phyloP scores from a whole-genome alignment of 2,329 filamentous ascomycete species.

The Stylonectria norvegica region DNA sequence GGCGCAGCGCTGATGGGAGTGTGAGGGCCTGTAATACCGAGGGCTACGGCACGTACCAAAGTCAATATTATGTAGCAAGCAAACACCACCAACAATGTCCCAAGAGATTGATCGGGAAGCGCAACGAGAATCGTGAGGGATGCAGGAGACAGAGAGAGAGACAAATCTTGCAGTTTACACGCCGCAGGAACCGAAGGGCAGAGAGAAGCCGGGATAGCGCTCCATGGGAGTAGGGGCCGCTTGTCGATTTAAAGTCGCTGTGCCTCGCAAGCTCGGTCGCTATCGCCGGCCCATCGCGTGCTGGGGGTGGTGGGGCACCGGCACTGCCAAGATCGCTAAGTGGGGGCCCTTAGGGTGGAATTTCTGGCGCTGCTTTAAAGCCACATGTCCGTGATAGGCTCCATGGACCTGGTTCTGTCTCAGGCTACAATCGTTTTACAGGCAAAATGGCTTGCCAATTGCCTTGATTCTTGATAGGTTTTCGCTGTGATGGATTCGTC shows the following conservation, averaged over 20 bases:
- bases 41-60: no score
- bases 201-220: not conserved
- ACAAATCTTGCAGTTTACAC: no score
- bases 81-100: no score
- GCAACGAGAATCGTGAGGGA: no score
- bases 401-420: no score
- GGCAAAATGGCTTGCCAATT: no score
- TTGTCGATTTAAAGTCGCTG: conserved; percentile 10
- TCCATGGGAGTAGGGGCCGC: conserved; percentile 2
- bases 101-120: no score
- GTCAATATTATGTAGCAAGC: no score
- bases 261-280: conserved; percentile 4
- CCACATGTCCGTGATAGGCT: not conserved
- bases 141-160: no score
- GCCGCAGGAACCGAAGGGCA: not conserved
- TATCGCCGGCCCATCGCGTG: conserved; percentile 6
- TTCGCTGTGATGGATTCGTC: not conserved
- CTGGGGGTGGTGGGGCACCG: not conserved
- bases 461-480: not conserved
- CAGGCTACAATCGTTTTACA: no score
- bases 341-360: conserved; percentile 18
- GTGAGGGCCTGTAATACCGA: no score
- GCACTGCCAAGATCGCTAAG: conserved; percentile 20
- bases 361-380: conserved; percentile 19
- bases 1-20: no score